Conservation (phyloP, 768 basidiomycete species). For the Boletus eberwhitei region DNA sequence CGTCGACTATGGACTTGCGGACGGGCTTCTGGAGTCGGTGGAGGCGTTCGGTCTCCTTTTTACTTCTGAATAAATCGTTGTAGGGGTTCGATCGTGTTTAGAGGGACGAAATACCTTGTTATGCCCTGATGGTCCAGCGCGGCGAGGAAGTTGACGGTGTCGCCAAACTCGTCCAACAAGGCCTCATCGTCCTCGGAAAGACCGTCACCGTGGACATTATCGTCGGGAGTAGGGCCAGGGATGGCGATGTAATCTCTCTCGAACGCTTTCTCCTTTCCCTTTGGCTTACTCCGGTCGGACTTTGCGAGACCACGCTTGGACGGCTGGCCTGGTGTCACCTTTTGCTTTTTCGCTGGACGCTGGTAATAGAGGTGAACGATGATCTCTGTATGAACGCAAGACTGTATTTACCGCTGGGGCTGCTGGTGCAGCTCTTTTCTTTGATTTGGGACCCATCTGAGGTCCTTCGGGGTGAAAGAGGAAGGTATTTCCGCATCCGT, state of each 20-base stretch:
- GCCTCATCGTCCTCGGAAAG: conserved; percentile 70
- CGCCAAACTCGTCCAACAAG: conserved; percentile 63
- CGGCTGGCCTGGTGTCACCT: conserved; percentile 37
- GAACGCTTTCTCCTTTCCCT: conserved; percentile 56
- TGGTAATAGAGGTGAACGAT: conserved; percentile 14
- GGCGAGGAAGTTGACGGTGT: conserved; percentile 62
- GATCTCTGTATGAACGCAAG: not conserved
- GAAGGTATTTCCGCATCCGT: conserved; percentile 22
- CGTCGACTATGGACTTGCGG: conserved; percentile 44
- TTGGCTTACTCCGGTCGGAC: conserved; percentile 34
- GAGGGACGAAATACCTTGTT: conserved; percentile 52
- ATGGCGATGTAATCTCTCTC: conserved; percentile 63
- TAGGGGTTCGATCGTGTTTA: not conserved
- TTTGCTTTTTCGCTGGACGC: conserved; percentile 60
- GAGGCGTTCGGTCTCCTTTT: conserved; percentile 74
- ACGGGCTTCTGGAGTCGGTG: conserved; percentile 63
- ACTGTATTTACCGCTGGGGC: conserved; percentile 25
- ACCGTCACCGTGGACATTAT: conserved; percentile 32
- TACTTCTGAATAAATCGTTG: conserved; percentile 54
- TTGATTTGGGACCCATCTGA: conserved; percentile 28
- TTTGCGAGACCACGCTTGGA: conserved; percentile 17
- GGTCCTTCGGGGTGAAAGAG: conserved; percentile 14
- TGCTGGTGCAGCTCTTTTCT: conserved; percentile 35
- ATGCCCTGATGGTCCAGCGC: conserved; percentile 77
- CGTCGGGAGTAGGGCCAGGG: conserved; percentile 33